Base-by-base conservation (phyloP, 164 flowering plant genomes). In the Houttuynia cordata region DNA sequence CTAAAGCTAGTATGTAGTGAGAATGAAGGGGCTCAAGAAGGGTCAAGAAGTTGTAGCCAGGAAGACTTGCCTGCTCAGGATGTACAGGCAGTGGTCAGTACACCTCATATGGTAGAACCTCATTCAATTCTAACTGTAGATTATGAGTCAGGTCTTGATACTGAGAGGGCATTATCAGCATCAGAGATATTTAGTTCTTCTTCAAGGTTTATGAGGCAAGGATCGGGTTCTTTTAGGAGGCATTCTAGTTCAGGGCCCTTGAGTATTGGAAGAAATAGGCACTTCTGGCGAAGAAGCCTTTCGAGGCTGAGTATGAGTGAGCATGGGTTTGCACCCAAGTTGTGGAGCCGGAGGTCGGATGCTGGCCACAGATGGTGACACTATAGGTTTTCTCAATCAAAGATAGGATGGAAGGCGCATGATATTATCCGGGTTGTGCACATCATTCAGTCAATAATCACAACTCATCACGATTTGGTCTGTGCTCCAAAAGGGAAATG, bases 1-100 rank as follows among this genome's bases (percentile, higher is more conserved):
- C 66, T 93, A 63, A 93, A 89, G 71, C 74, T 90, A n/a, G 83
- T 93, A 5, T 89, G 83, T 54, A 77, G 78, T 45, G 96, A 93
- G 70, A 76, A 80, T 64, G 92, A 85, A 23, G 84, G 80, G 59
- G 68, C 80, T n/a, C 77, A 68, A 66, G 41, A 60, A 0, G 81
- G 73, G 4, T 75, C 83, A 34, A 73, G 71, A 66, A 77, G 63
- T 53, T 70, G 68, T 39, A 79, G 80, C 71, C 77, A 47, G 53
- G 91, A 76, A 61, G 71, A 80, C 57, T 60, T 74, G 23, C 78
- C 86, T 41, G 64, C 70, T 60, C 56, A 39, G 14, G 81, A 75
- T 62, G 23, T 76, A 61, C 83, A 80, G 53, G 64, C 67, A 3
- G 65, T 68, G 53, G 75, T 45, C 51, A 68, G 71, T 53, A 56